Percentiles rank a stretch among this genome's conserved stretches.
These are phyloP conservation scores for Inga laurina DNA, from an alignment of 306 rosid species.

Conservation along the genomic window DNA sequence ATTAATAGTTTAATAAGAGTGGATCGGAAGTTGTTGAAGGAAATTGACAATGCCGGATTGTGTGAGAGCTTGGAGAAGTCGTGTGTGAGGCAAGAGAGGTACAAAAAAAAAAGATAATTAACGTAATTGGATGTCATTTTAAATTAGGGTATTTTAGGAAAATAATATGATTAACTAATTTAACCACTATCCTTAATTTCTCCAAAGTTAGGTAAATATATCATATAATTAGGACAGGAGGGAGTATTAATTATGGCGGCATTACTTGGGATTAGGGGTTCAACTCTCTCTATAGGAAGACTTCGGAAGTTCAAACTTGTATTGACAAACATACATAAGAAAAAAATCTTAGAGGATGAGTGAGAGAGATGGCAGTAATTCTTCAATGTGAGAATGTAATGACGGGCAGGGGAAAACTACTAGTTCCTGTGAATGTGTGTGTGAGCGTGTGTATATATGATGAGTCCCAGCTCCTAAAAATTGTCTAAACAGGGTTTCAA, in stretches of 20 bases:
- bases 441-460: background rate
- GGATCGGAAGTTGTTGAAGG: too few species aligned
- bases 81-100: too few species aligned
- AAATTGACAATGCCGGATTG: too few species aligned
- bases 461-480: background rate
- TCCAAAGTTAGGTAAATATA: too few species aligned
- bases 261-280: background rate
- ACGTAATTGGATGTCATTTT: too few species aligned
- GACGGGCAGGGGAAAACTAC: background rate
- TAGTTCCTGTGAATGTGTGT: background rate
- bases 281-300: background rate
- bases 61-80: too few species aligned
- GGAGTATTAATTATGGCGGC: background rate
- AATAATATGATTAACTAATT: too few species aligned
- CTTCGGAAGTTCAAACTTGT: background rate
- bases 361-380: background rate
- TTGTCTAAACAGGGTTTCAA: slow-evolving; percentile 13
- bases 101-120: too few species aligned
- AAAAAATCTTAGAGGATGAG: background rate
- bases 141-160: too few species aligned
- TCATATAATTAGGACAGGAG: too few species aligned
- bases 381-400: background rate
- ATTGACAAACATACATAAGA: background rate
- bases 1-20: too few species aligned
- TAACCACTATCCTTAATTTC: too few species aligned